Percentiles rank a stretch among this genome's conserved stretches.
These are phyloP conservation scores for Daldinia eschscholtzii DNA, from an alignment of 2,329 filamentous ascomycete genomes.

Conservation along the genomic window DNA sequence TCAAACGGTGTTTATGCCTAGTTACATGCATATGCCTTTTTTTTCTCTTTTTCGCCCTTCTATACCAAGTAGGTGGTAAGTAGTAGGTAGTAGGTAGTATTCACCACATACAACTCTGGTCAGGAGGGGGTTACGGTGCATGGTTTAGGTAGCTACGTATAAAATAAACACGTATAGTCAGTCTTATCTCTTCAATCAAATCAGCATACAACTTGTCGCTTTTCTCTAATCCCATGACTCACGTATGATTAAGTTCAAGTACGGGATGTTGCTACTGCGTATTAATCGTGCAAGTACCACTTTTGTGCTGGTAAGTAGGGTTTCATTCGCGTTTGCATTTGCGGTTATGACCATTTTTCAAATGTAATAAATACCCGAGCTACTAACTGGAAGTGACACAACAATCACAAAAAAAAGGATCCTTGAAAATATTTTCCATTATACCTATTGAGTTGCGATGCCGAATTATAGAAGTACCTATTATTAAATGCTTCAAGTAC, in stretches of 20 bases:
- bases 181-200: neutral
- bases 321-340: neutral
- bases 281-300: neutral
- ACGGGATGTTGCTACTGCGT: neutral
- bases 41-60: neutral
- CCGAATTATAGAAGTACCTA: neutral
- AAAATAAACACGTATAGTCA: neutral
- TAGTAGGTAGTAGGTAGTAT: neutral
- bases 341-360: neutral
- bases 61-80: neutral
- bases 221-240: neutral
- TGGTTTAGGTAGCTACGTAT: neutral
- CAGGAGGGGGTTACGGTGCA: neutral
- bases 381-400: no score
- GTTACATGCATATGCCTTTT: neutral
- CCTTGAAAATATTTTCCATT: no score
- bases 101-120: neutral
- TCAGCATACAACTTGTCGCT: neutral
- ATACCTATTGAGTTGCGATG: neutral
- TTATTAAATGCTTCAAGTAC: neutral
- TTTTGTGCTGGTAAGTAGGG: neutral
- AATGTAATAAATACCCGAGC: neutral
- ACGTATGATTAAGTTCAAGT: neutral
- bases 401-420: no score
- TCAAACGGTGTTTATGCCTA: no score